Percentiles rank a stretch among this genome's conserved stretches.
phyloP scores from a whole-genome alignment of 2,329 filamentous ascomycete genomes.

The Aaosphaeria arxii region DNA sequence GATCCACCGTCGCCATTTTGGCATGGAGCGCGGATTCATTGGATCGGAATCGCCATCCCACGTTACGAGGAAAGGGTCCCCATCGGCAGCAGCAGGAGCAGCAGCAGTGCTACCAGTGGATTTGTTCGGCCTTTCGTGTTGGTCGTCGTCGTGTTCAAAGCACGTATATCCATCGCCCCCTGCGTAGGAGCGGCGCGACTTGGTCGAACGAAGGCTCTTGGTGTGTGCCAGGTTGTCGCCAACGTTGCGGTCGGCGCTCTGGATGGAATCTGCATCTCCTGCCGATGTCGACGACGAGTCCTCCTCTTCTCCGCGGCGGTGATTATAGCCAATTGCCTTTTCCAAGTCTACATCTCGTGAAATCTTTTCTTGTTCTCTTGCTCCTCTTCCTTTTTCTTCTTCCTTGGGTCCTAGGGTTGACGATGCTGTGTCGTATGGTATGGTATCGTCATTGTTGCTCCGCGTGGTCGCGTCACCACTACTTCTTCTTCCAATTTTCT shows the following conservation, averaged over 20 bases:
- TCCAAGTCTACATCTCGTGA: not conserved
- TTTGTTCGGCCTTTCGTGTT: slow-evolving; percentile 12
- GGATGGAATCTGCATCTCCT: slow-evolving; percentile 2
- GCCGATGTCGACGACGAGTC: slow-evolving; percentile 3
- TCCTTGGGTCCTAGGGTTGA: not conserved
- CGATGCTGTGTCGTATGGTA: too few species aligned
- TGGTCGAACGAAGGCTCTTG: slow-evolving; percentile 15
- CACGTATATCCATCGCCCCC: slow-evolving; percentile 38
- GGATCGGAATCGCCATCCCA: slow-evolving; percentile 77
- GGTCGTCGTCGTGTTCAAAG: slow-evolving; percentile 18
- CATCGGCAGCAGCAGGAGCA: slow-evolving; percentile 13
- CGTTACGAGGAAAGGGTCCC: slow-evolving; percentile 61
- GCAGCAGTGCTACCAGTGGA: slow-evolving; percentile 10
- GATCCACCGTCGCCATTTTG: slow-evolving; percentile 68
- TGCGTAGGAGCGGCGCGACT: slow-evolving; percentile 35
- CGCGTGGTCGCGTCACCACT: too few species aligned
- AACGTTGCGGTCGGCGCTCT: not conserved
- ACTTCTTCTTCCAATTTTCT: too few species aligned
- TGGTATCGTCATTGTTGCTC: too few species aligned
- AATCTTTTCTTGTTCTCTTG: not conserved
- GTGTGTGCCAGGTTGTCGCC: not conserved
- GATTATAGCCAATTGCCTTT: slow-evolving; percentile 7
- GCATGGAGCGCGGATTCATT: slow-evolving; percentile 69
- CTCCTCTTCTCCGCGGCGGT: slow-evolving; percentile 7
- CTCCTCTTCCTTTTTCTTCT: not conserved